A percentile compares a stretch with the other conserved stretches of the same genome.
phyloP scores from a whole-genome alignment of 2,329 filamentous ascomycete species.

The Lomentospora prolificans region DNA sequence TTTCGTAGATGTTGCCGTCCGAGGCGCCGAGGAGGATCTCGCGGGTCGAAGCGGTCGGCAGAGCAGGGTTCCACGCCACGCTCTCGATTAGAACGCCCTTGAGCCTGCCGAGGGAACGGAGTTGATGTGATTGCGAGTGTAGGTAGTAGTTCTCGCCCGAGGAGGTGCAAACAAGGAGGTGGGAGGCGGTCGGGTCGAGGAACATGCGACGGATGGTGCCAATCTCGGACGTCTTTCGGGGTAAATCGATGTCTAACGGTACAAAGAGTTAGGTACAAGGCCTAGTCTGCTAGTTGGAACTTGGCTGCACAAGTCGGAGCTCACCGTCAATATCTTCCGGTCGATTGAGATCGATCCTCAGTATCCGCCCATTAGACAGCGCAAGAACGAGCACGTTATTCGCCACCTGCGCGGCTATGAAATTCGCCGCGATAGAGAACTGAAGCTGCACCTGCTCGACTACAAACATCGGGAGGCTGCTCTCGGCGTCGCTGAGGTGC shows the following conservation, averaged over 20 bases:
- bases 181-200: constrained; percentile 91
- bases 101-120: constrained; percentile 69
- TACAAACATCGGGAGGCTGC: constrained; percentile 82
- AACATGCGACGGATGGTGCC: constrained; percentile 94
- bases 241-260: constrained; percentile 79
- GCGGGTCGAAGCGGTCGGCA: constrained; percentile 85
- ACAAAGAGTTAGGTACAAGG: not conserved
- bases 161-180: constrained; percentile 83
- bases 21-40: constrained; percentile 86
- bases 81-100: constrained; percentile 83
- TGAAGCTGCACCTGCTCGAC: constrained; percentile 86
- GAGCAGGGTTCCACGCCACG: constrained; percentile 87
- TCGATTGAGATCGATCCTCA: constrained; percentile 88
- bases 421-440: constrained; percentile 90
- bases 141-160: constrained; percentile 96
- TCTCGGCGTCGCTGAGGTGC: constrained; percentile 41
- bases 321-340: constrained; percentile 89
- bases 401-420: constrained; percentile 90
- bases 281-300: not conserved
- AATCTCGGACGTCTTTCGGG: constrained; percentile 82
- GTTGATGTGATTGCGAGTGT: constrained; percentile 85
- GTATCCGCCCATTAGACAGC: constrained; percentile 80
- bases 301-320: no score
- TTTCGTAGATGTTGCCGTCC: constrained; percentile 94
- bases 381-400: constrained; percentile 95